A percentile compares a stretch with the other conserved stretches of the same genome.
Conservation (phyloP, 2,329 filamentous ascomycete genomes). For the Sporothrix globosa region DNA sequence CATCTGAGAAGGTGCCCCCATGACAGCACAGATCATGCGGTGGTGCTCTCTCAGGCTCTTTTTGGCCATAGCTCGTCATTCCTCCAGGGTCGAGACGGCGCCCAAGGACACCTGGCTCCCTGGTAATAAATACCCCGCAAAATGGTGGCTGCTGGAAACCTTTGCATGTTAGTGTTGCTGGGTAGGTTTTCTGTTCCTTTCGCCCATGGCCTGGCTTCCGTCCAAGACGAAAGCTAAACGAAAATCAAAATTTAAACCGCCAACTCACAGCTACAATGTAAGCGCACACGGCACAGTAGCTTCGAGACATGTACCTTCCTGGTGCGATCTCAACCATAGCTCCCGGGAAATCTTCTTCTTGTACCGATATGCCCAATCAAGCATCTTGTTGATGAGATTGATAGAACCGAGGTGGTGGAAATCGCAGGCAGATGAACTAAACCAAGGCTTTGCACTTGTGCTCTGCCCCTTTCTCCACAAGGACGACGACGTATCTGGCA, state of each 20-base stretch:
- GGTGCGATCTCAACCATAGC: slow-evolving; percentile 12
- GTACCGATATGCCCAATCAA: slow-evolving; percentile 31
- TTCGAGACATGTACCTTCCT: background rate
- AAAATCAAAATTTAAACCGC: background rate
- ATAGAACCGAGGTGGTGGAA: slow-evolving; percentile 28
- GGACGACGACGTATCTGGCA: background rate
- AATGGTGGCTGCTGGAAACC: background rate
- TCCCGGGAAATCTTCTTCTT: slow-evolving; percentile 34
- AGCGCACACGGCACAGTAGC: background rate
- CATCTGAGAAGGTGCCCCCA: slow-evolving; percentile 20
- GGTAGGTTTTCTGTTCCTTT: slow-evolving; percentile 17
- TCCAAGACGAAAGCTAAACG: background rate
- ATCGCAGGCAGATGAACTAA: slow-evolving; percentile 19
- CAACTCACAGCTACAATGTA: background rate
- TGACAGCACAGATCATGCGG: slow-evolving; percentile 29
- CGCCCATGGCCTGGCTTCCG: background rate
- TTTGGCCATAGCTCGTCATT: slow-evolving; percentile 19
- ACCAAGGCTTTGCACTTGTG: background rate
- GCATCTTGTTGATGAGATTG: slow-evolving; percentile 20
- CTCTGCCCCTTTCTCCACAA: slow-evolving; percentile 9
- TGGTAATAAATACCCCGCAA: slow-evolving; percentile 25
- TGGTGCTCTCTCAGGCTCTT: slow-evolving; percentile 17
- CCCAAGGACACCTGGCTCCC: slow-evolving; percentile 18
- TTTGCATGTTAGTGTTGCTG: background rate
- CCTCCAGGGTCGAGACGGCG: background rate